Evolutionary conservation across 2,329 filamentous ascomycete species (phyloP).

Genomic region (Hypoxylon sp.): DNA sequence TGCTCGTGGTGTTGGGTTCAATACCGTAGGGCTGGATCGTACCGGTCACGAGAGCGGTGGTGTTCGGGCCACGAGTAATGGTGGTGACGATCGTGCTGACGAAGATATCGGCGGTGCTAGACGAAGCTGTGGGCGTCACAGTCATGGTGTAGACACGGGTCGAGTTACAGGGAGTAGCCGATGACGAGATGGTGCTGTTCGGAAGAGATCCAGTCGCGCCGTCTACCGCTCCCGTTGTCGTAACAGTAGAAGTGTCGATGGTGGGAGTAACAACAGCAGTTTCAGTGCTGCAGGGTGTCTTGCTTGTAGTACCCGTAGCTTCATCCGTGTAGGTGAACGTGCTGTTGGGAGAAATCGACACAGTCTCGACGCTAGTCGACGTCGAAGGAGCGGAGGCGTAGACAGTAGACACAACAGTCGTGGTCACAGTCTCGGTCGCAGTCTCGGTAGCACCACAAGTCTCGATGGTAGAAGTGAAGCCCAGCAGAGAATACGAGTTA

Average conservation of each 20-base stretch:
- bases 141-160: slow-evolving; percentile 4
- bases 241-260: neutral
- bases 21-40: neutral
- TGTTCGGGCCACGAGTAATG: neutral
- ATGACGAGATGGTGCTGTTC: slow-evolving; percentile 1
- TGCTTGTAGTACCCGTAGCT: neutral
- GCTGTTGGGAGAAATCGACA: slow-evolving; percentile 8
- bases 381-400: neutral
- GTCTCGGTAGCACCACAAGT: slow-evolving; percentile 13
- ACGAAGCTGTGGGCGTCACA: neutral
- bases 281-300: too few relatives aligned
- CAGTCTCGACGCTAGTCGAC: slow-evolving; percentile 1
- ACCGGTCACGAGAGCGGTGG: neutral
- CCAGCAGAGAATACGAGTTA: neutral
- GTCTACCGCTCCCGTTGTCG: neutral
- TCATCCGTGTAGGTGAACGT: slow-evolving; percentile 8
- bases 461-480: neutral
- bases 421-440: slow-evolving; percentile 25
- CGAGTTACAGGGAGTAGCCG: neutral
- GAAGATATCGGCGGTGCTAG: neutral
- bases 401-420: slow-evolving; percentile 18
- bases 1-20: neutral
- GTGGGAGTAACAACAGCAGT: neutral
- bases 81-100: neutral
- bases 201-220: neutral